Evolutionary conservation across 768 basidiomycete species (phyloP).

Genomic region (Naganishia randhawae): DNA sequence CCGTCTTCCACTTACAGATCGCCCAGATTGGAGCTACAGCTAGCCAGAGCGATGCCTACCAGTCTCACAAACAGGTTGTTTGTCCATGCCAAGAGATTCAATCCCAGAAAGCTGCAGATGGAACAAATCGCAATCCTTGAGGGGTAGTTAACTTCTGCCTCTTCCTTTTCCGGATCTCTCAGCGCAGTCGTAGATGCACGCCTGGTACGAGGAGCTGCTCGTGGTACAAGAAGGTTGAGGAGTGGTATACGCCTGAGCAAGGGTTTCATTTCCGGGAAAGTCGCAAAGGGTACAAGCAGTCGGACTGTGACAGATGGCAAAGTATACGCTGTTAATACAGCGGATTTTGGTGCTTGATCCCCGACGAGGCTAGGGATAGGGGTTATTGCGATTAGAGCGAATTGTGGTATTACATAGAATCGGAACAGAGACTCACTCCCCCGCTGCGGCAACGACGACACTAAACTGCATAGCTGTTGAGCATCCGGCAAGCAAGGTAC

Average conservation of each 20-base stretch:
- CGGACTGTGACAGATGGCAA: slow-evolving; percentile 26
- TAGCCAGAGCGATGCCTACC: slow-evolving; percentile 26
- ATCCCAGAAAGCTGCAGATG: slow-evolving; percentile 24
- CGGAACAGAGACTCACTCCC: slow-evolving; percentile 11
- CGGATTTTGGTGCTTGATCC: slow-evolving; percentile 28
- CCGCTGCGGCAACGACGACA: slow-evolving; percentile 23
- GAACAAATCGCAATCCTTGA: slow-evolving; percentile 24
- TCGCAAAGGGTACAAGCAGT: slow-evolving; percentile 25
- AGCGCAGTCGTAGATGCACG: not conserved
- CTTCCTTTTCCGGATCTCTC: slow-evolving; percentile 19
- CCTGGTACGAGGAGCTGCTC: not conserved
- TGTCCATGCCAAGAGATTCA: slow-evolving; percentile 26
- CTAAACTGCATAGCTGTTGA: slow-evolving; percentile 26
- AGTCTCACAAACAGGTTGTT: slow-evolving; percentile 12
- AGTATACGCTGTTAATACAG: slow-evolving; percentile 25
- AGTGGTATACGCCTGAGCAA: slow-evolving; percentile 17
- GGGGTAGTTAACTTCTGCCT: slow-evolving; percentile 28
- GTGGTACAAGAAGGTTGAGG: slow-evolving; percentile 17
- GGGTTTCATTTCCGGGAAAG: slow-evolving; percentile 21
- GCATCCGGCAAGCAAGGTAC: not conserved
- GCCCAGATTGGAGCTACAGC: slow-evolving; percentile 28
- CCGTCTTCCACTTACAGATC: slow-evolving; percentile 19
- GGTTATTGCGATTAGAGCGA: not conserved
- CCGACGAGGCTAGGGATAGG: slow-evolving; percentile 13
- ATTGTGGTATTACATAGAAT: not conserved